Base-by-base conservation (phyloP, 345 rosid species). In the Populus nigra region DNA sequence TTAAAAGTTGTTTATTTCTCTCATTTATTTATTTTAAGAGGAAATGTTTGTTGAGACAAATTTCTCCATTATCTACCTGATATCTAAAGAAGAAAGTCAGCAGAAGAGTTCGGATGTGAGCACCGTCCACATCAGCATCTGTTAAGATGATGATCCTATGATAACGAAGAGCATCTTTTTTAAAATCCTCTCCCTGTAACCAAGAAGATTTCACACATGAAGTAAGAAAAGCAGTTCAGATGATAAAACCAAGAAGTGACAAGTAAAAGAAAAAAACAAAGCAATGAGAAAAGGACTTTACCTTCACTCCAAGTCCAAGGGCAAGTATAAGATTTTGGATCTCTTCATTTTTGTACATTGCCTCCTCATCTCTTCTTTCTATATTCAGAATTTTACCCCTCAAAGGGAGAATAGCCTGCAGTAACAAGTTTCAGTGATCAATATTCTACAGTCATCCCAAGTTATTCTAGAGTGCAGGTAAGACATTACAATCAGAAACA, bases 111-210 rank as follows among this genome's bases (percentile, higher is more conserved):
- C 98, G 84, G 77, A 96, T 96, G 82, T 96, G 99, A 78, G 99
- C 99, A 82, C 98, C 99, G 87, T 96, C 99, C 72, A 96, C 98
- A 84, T 96, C 99, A 74, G 99, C 99, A 90, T 96, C 99, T 53
- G 99, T 96, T 81, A 96, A 85, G 81, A 96, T 92, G 83, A 96
- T 94, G 79, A 96, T 92, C 88, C 90, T 94, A 76, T 96, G 97
- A 87, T 96, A 96, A 33, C 98, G 97, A 39, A 96, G 73, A 76
- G 89, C 90, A 68, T 92, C 98, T 79, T 87, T 90, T 78, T 86
- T 91, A 63, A 96, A 94, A 73, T 94, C 97, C 82, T 96, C 99
- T 43, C 98, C 98, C 99, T 96, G 84, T 39, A 82, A 75, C 55
- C 15, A 86, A 67, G 65, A 77, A 67, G 68, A 53, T 76, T 66